These are phyloP conservation scores for Trichoderma cornu-damae DNA, from an alignment of 2,329 filamentous ascomycete species.

Conservation along the genomic window DNA sequence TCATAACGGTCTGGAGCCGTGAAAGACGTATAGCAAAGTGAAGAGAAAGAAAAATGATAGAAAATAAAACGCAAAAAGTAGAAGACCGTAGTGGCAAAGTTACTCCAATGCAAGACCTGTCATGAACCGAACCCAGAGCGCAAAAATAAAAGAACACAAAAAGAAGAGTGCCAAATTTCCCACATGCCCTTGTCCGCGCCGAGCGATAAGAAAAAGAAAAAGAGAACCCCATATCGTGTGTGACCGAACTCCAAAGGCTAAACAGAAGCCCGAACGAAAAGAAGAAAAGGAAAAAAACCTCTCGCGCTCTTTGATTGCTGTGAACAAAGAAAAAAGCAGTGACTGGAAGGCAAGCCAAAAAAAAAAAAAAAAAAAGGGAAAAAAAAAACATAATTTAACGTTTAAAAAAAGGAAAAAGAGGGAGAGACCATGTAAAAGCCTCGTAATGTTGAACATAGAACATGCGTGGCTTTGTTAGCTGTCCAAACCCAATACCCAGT, in stretches of 20 bases:
- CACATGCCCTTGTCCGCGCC: constrained; percentile 17
- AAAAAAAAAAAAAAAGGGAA: neutral
- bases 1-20: constrained; percentile 18
- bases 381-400: neutral
- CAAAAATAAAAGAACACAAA: neutral
- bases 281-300: neutral
- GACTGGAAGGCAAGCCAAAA: neutral
- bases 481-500: constrained; percentile 4
- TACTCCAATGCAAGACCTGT: constrained; percentile 12
- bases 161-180: constrained; percentile 1
- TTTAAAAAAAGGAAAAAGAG: neutral
- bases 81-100: constrained; percentile 10
- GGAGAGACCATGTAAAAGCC: neutral
- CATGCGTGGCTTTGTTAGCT: neutral
- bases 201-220: neutral
- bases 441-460: neutral
- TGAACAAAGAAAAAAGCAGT: neutral
- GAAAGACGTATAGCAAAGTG: constrained; percentile 6
- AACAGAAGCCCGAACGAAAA: neutral
- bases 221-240: constrained; percentile 10
- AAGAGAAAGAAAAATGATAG: neutral
- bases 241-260: constrained; percentile 13
- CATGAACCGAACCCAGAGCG: constrained; percentile 15
- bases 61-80: constrained; percentile 7
- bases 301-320: constrained; percentile 7